Evolutionary conservation across 208 protist genomes (phyloP).

Genomic region (Leishmania amazonensis): DNA sequence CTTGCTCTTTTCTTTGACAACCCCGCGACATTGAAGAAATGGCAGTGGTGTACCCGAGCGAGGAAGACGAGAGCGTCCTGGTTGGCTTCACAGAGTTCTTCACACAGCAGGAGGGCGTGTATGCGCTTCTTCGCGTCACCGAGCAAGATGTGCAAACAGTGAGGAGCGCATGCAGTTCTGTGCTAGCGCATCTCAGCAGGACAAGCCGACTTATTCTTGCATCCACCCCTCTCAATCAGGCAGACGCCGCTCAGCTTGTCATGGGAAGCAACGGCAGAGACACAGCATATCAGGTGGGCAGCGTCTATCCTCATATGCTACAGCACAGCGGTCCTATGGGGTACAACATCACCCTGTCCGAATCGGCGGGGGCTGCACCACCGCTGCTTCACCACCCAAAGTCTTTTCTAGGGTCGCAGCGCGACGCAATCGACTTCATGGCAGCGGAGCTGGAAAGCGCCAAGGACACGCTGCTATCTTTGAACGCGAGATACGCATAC

Average conservation of each 20-base stretch:
- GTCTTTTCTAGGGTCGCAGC: constrained; percentile 35
- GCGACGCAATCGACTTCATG: constrained; percentile 34
- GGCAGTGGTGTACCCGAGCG: constrained; percentile 33
- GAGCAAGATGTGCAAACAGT: constrained; percentile 26
- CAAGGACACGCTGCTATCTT: constrained; percentile 34
- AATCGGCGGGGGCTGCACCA: constrained; percentile 22
- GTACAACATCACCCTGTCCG: constrained; percentile 24
- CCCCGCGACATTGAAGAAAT: constrained; percentile 4
- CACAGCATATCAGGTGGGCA: constrained; percentile 19
- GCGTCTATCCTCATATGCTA: constrained; percentile 29
- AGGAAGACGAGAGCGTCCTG: constrained; percentile 27
- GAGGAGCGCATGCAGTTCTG: constrained; percentile 24
- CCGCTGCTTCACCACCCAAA: constrained; percentile 33
- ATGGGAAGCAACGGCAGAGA: constrained; percentile 5
- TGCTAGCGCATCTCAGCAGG: constrained; percentile 23
- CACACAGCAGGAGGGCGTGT: constrained; percentile 16
- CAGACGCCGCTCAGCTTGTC: constrained; percentile 5
- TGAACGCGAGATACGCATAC: constrained; percentile 46
- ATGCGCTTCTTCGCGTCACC: constrained; percentile 15
- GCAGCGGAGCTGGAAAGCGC: constrained; percentile 28
- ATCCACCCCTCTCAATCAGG: constrained; percentile 20
- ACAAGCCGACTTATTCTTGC: constrained; percentile 33
- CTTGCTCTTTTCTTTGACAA: background rate
- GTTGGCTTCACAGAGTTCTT: constrained; percentile 30
- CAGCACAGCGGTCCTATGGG: constrained; percentile 12